Evolutionary conservation across 1,284 basidiomycete genomes (phyloP), one percentile per base, ranked within the genome.

Genomic region (Ustilago sp.): DNA sequence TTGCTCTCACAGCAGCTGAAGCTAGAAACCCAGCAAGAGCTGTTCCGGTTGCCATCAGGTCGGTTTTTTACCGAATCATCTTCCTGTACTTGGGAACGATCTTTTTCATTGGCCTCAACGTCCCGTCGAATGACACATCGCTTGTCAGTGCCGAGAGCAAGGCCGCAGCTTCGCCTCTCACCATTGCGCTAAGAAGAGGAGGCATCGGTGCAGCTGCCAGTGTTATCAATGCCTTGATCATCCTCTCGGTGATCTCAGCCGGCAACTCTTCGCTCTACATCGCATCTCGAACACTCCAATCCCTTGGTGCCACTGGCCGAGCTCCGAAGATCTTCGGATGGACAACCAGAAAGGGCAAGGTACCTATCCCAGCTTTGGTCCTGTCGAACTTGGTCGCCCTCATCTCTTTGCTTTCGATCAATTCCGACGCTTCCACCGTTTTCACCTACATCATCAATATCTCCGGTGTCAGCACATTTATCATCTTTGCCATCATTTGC

Each of bases 51-150:
- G 78, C 81, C 2, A 75, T 72, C 31, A 88, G 89, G 59, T 89
- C 89, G 6, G 90, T 92, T 38, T 93, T 92, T 86, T 88, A 91
- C 75, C 91, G 92, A 80, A 93, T 95, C 77, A 88, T 88, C 50
- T 79, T 89, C 68, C 88, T 95, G 83, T 95, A 94, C 66, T 61
- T 83, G 31, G 76, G 77, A 1, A 75, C 78, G 4, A 72, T 76
- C 55, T 77, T 81, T 52, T 75, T 81, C 62, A 79, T 81, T 57
- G 63, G 70, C 15, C 64, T 81, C 62, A 80, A 75, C 39, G 67
- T 80, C 6, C 75, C 77, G 9, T 66, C 60, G 6, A 53, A 74
- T 35, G 74, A 79, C n/a, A 1, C 38, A 28, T 52, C 60, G 36
- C 77, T 82, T 13, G 57, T 74, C n/a, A 63, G 59, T 15, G 79